Evolutionary conservation across 2,329 filamentous ascomycete species (phyloP), one percentile per base, ranked within the genome.

Genomic region (Trichoderma arundinaceum): DNA sequence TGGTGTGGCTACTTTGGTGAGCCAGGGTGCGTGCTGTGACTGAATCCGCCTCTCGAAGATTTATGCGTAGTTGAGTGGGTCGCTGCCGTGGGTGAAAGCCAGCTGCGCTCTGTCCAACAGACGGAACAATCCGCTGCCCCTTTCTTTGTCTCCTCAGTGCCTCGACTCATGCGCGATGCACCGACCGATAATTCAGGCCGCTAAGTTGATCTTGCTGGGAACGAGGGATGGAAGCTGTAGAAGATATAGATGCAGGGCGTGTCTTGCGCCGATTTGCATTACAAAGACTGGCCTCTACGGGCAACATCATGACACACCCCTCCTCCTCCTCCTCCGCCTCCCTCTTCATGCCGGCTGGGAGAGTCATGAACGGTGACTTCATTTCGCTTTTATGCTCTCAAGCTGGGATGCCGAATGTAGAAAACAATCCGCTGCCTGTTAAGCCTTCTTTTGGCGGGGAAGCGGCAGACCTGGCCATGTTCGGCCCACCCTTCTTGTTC

Each of bases 61-160:
- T 39, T 39, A 17, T 10, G 10, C 7, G 7, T 38, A 38, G 35
- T 38, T 38, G 35, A 35, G 58, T 62, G 58, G 58, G 48, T 35
- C 48, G 12, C 35, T 15, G n/a, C 48, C 10, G 38, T 33, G 22
- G 22, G 28, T 7, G 46, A 52, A 33, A 41, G 12, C 19, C 7
- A 17, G 13, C 15, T n/a, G 49, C n/a, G 49, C 17, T 58, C n/a
- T 46, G 28, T 35, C 35, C 22, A 22, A 12, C 19, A 13, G 39
- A 43, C 58, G 58, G 58, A 62, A 52, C 10, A 62, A 43, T 62
- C 58, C 58, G 58, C 39, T 13, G 13, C 46, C 58, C 58, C 44
- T 41, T 52, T 44, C 33, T 59, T 28, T 17, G 41, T 38, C n/a
- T 35, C n/a, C 7, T 38, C n/a, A 10, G 17, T 52, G 28, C 58